Evolutionary conservation across 805 yeast species (phyloP).

Genomic region (Starmerella gropengiesseri): DNA sequence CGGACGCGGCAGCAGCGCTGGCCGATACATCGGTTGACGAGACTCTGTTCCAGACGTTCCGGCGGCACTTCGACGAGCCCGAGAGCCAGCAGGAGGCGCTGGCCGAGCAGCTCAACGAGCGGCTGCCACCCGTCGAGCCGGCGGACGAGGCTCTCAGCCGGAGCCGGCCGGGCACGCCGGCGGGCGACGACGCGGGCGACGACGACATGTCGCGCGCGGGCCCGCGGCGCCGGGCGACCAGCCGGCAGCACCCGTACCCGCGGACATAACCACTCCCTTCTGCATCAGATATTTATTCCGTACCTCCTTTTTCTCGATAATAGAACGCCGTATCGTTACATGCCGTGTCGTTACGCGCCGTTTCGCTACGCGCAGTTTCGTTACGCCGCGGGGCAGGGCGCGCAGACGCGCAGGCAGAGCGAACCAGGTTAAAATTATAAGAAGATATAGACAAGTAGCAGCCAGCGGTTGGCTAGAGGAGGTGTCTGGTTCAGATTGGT

Average conservation of each 20-base stretch:
- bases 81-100: not conserved
- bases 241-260: slow-evolving; percentile 6
- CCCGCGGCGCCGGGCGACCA: slow-evolving; percentile 1
- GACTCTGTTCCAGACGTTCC: slow-evolving; percentile 7
- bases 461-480: too few relatives aligned
- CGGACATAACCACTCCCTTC: not conserved
- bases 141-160: too few relatives aligned
- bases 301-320: too few relatives aligned
- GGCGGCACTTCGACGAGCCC: slow-evolving; percentile 7
- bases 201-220: slow-evolving; percentile 2
- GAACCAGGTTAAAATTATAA: not conserved
- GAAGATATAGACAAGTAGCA: not conserved
- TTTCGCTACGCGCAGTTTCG: too few relatives aligned
- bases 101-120: slow-evolving; percentile 1
- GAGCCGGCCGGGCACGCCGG: too few relatives aligned
- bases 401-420: too few relatives aligned
- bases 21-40: slow-evolving; percentile 1
- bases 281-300: slow-evolving; percentile 1
- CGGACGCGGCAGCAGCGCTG: not conserved
- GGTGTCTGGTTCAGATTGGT: too few relatives aligned
- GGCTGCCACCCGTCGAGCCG: slow-evolving; percentile 1
- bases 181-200: not conserved
- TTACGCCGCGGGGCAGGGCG: too few relatives aligned
- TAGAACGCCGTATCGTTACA: too few relatives aligned
- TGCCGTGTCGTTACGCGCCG: too few relatives aligned